Evolutionary conservation across 106 monocot genomes (phyloP).

Genomic region (Amphibolis antarctica): DNA sequence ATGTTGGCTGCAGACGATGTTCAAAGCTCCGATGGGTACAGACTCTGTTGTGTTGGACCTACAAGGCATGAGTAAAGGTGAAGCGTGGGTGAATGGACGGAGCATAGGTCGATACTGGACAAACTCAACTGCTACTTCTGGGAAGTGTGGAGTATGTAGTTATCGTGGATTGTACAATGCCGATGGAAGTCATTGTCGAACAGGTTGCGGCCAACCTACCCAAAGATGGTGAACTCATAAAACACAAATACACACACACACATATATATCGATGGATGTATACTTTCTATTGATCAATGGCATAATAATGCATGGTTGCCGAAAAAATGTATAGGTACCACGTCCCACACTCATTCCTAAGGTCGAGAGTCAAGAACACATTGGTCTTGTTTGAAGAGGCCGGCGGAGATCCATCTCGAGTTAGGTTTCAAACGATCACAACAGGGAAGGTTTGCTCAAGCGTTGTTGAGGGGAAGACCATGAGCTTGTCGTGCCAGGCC

Average conservation of each 20-base stretch:
- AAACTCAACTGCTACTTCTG: background rate
- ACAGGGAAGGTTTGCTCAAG: constrained; percentile 1
- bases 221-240: constrained; percentile 15
- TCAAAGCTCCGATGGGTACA: constrained; percentile 32
- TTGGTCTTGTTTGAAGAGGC: constrained; percentile 25
- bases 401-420: constrained; percentile 13
- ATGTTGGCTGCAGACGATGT: constrained; percentile 28
- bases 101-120: constrained; percentile 24
- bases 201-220: constrained; percentile 12
- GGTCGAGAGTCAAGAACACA: background rate
- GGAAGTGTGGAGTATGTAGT: constrained; percentile 10
- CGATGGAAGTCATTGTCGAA: constrained; percentile 1
- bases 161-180: constrained; percentile 5
- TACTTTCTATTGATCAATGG: no score
- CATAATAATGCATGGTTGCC: no score
- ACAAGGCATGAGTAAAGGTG: constrained; percentile 24
- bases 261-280: no score
- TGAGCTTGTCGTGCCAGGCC: constrained; percentile 6
- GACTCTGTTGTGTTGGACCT: constrained; percentile 17
- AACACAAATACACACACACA: no score
- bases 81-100: constrained; percentile 22
- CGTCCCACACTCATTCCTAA: constrained; percentile 19
- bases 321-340: no score
- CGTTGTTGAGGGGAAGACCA: constrained; percentile 6
- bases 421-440: constrained; percentile 11